A percentile compares a stretch with the other conserved stretches of the same genome.
Conservation (phyloP, 371 early-diverging fungal genomes). For the Mortierella sp. region DNA sequence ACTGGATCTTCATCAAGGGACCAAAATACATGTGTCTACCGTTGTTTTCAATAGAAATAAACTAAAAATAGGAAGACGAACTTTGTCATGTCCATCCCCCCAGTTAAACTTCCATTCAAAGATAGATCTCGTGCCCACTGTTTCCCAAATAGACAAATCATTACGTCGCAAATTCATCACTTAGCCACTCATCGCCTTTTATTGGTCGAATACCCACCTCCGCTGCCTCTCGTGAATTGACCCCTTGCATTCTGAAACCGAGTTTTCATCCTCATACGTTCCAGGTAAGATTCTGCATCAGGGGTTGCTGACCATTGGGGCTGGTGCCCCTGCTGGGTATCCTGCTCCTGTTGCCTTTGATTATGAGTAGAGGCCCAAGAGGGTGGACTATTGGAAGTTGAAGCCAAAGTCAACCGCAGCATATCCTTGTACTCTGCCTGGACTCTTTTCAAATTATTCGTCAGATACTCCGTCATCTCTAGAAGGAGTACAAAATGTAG, state of each 20-base stretch:
- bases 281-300: constrained; percentile 31
- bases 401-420: constrained; percentile 10
- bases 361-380: neutral
- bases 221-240: neutral
- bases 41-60: neutral
- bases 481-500: neutral
- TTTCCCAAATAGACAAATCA: no score
- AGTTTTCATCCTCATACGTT: constrained; percentile 30
- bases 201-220: neutral
- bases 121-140: no score
- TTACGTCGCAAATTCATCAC: neutral
- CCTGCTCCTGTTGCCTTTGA: neutral
- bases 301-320: neutral
- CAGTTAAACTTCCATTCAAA: no score
- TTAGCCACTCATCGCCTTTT: no score
- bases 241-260: neutral
- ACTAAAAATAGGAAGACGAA: neutral
- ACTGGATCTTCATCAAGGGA: neutral
- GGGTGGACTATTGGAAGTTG: neutral
- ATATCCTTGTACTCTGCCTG: constrained; percentile 34
- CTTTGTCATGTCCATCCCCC: no score
- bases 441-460: constrained; percentile 13
- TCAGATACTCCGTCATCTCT: constrained; percentile 44
- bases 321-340: neutral
- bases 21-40: neutral